Evolutionary conservation across 2,329 filamentous ascomycete genomes (phyloP), one percentile per base, ranked within the genome.

Genomic region (Diplocarpon rosae): DNA sequence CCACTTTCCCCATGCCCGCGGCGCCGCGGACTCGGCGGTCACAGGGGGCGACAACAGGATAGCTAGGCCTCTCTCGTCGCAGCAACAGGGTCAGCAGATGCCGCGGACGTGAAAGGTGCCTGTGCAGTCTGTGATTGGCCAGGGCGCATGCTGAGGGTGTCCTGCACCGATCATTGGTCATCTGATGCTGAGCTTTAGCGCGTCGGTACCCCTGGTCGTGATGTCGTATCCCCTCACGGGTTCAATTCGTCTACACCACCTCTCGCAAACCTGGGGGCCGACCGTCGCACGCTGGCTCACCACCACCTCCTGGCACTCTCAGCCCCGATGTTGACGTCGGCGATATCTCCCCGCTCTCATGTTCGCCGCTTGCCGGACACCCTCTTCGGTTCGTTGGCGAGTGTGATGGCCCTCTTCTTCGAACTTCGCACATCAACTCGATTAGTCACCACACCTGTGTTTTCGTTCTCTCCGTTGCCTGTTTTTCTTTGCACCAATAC

Each of bases 1-100:
- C 31, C 52, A 50, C 44, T 58, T 57, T 47, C 43, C 45, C 35
- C 42, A 41, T 15, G 34, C 52, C 39, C 55, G 55, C 44, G 51
- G 39, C 43, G 41, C 49, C 40, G 52, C 48, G 48, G 56, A 59
- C 48, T 43, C 43, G 37, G 50, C 55, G 46, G 47, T 39, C 39
- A 15, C 49, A 37, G 48, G 48, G 27, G 52, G 42, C 49, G 53
- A 59, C 41, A 55, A 48, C 52, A 52, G 52, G 43, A 46, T 51
- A 32, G 37, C 37, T 13, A 51, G 55, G 45, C 52, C 45, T 47
- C 16, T 56, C 8, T 52, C 56, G 32, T 43, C 47, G 27, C 54
- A 55, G 28, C 52, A 52, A 43, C 32, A 52, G 41, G 55, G 56
- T 60, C 57, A 60, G 50, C 57, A 57, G 56, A 56, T 58, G 53